A percentile compares a stretch with the other conserved stretches of the same genome.
phyloP scores from a whole-genome alignment of 768 basidiomycete species.

The Piloderma croceum region DNA sequence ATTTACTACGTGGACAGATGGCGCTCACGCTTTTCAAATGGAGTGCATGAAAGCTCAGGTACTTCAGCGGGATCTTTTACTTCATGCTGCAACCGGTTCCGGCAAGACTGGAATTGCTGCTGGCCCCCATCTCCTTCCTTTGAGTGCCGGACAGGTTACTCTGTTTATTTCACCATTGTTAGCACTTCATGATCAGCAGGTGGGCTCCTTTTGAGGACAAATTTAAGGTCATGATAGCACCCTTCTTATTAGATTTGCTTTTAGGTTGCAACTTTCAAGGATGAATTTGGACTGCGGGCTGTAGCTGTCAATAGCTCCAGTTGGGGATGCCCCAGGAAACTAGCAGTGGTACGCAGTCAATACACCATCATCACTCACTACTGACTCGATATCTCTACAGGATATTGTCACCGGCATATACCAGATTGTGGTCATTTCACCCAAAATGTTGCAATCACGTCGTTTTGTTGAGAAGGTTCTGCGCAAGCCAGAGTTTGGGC shows the following conservation, averaged over 20 bases:
- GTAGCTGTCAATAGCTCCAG: constrained; percentile 20
- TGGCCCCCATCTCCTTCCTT: constrained; percentile 28
- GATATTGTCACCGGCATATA: constrained; percentile 13
- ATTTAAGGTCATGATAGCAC: neutral
- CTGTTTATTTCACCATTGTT: constrained; percentile 36
- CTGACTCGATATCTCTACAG: neutral
- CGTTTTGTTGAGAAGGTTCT: constrained; percentile 20
- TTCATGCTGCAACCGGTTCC: constrained; percentile 23
- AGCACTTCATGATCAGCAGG: constrained; percentile 35
- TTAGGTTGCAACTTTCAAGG: constrained; percentile 19
- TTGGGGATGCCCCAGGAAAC: no score
- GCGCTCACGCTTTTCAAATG: constrained; percentile 7
- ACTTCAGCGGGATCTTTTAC: constrained; percentile 6
- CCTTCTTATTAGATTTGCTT: neutral
- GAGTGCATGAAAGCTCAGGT: constrained; percentile 7
- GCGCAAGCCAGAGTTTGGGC: constrained; percentile 14
- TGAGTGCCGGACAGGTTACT: constrained; percentile 24
- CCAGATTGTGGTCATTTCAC: constrained; percentile 21
- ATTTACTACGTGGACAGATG: constrained; percentile 7
- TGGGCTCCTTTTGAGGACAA: constrained; percentile 10
- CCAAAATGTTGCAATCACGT: constrained; percentile 24
- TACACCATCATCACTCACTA: neutral
- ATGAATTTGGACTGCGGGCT: constrained; percentile 17
- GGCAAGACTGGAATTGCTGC: constrained; percentile 37
- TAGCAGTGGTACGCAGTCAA: no score